Evolutionary conservation across 208 protist species (phyloP).

Genomic region (Tritrichomonas foetus): DNA sequence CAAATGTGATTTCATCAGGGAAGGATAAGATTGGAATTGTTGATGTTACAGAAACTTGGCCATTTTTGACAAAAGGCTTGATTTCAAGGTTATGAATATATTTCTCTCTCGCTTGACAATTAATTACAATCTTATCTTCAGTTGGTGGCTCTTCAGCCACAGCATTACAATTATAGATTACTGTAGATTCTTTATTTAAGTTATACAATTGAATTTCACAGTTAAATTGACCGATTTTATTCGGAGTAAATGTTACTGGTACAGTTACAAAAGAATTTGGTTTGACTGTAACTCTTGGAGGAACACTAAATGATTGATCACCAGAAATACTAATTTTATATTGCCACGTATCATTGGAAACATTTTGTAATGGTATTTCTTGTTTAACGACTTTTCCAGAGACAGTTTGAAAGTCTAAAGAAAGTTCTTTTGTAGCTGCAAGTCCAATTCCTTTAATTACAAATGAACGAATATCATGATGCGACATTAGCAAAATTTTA

Average conservation of each 20-base stretch:
- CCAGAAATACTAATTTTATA: background rate
- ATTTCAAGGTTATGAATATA: background rate
- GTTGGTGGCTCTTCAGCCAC: background rate
- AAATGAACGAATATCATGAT: background rate
- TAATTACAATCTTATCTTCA: conserved; percentile 1
- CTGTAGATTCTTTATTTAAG: background rate
- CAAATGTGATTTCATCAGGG: background rate
- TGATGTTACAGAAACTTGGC: background rate
- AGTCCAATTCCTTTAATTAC: background rate
- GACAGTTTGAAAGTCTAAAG: background rate
- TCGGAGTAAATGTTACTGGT: background rate
- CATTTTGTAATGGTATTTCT: background rate
- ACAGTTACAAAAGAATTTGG: background rate
- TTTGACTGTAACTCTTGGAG: background rate
- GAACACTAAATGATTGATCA: background rate
- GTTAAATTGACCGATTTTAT: background rate
- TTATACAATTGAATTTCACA: background rate
- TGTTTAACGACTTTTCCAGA: background rate
- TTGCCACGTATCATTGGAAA: background rate
- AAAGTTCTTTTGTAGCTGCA: background rate
- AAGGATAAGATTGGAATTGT: background rate
- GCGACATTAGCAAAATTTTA: background rate
- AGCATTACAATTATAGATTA: background rate
- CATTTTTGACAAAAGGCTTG: background rate
- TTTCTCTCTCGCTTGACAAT: background rate